A percentile compares a stretch with the other conserved stretches of the same genome.
These are phyloP conservation scores for Pseudogymnoascus sp. DNA, from an alignment of 2,329 filamentous ascomycete species.

Conservation along the genomic window DNA sequence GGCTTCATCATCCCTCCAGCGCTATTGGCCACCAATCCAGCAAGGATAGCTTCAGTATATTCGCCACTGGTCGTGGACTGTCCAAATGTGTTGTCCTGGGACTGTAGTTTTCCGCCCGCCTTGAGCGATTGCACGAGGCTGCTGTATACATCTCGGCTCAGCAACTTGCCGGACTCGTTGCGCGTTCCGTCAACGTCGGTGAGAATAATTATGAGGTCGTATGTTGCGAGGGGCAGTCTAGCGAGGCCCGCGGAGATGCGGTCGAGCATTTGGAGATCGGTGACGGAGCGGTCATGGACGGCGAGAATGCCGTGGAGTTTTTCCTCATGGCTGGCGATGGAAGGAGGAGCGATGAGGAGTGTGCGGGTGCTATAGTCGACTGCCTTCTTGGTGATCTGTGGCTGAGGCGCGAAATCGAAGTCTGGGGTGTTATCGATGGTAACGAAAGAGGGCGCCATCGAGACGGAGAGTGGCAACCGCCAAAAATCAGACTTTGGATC, in stretches of 20 bases:
- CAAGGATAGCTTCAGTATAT: constrained; percentile 72
- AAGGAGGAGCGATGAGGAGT: constrained; percentile 83
- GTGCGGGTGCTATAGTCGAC: constrained; percentile 37
- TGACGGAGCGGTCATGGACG: constrained; percentile 63
- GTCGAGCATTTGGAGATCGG: constrained; percentile 97
- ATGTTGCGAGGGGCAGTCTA: constrained; percentile 64
- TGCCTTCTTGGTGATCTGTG: constrained; percentile 13
- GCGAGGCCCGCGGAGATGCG: constrained; percentile 77
- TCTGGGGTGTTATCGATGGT: constrained; percentile 26
- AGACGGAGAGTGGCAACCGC: constrained; percentile 7
- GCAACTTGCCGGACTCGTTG: constrained; percentile 53
- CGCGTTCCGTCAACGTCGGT: constrained; percentile 64
- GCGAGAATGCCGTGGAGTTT: constrained; percentile 63
- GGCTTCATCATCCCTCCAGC: constrained; percentile 66
- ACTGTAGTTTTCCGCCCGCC: constrained; percentile 56
- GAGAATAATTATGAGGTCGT: constrained; percentile 78
- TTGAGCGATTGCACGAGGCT: constrained; percentile 64
- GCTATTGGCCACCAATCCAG: constrained; percentile 58
- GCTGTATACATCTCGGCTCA: constrained; percentile 60
- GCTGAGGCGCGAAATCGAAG: constrained; percentile 19
- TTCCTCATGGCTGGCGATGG: constrained; percentile 76
- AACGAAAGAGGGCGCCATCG: constrained; percentile 25
- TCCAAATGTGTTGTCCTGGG: constrained; percentile 58
- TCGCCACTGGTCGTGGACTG: constrained; percentile 37
- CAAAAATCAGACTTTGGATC: neutral